Base-by-base conservation (phyloP, 345 rosid genomes). In the Balakata baccata region DNA sequence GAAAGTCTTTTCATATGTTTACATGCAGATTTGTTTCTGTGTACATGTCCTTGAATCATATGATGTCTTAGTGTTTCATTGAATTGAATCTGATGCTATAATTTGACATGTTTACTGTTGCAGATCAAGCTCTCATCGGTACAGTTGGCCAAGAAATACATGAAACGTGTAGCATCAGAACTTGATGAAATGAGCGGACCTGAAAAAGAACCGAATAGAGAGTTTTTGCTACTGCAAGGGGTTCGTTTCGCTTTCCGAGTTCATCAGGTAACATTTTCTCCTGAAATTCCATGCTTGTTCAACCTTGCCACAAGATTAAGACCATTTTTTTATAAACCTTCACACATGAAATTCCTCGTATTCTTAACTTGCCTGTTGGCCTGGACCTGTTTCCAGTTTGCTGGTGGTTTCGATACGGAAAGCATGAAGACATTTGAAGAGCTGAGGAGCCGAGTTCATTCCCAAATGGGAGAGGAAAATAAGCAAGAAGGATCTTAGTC, bases 401-500 rank as follows among this genome's bases (percentile, higher is more conserved):
- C 97, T 1, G 99, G 98, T 60, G 99, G 99, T 11, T 95, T 95
- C 80, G 99, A 95, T 75, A 93, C 91, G 23, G 99, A 92, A 65
- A 95, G 98, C 88, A 95, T 95, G 99, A 95, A 89, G 87, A 97
- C 93, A 58, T 95, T 95, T 74, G 98, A 95, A 85, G 98, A 92
- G 34, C 84, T 95, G 69, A 83, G 98, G 78, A 87, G 85, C 77
- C 93, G 94, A 38, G 89, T 88, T 54, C 81, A 85, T 76, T 69
- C 90, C 66, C 85, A 84, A 71, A 68, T 71, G 5, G 87, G 72
- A 71, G 89, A 86, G 80, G 85, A 81, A 13, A 86, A 77, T 54
- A 81, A 84, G 60, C 63, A 7, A 16, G 88, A 83, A 79, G 85
- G 79, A 63, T 72, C 69, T n/a, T 67, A 51, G 38, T 53, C 29